Percentiles rank a stretch among this genome's conserved stretches.
Conservation (phyloP, 495 filamentous ascomycete genomes). For the Rhypophila decipiens region DNA sequence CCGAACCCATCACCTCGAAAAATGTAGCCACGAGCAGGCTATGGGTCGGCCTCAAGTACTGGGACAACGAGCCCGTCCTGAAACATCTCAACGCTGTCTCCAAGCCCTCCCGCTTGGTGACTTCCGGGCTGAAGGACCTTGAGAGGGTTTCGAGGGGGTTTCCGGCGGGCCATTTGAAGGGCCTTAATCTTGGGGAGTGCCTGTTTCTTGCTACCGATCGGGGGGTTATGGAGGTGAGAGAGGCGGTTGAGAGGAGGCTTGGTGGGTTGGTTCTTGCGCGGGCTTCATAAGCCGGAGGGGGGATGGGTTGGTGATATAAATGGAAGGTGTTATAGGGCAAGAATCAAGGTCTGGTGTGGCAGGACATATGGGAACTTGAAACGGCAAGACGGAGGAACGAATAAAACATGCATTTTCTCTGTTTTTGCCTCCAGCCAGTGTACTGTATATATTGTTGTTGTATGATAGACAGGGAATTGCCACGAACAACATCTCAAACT, state of each 20-base stretch:
- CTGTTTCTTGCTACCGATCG: conserved; percentile 72
- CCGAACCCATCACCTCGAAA: conserved; percentile 62
- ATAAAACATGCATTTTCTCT: too few species aligned
- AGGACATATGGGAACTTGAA: too few species aligned
- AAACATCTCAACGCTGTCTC: conserved; percentile 61
- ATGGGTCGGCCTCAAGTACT: conserved; percentile 95
- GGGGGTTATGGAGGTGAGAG: conserved; percentile 78
- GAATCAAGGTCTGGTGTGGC: too few species aligned
- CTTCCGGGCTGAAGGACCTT: conserved; percentile 54
- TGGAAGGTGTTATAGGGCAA: too few species aligned
- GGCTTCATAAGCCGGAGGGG: too few species aligned
- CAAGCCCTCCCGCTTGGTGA: conserved; percentile 70
- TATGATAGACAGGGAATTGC: too few species aligned
- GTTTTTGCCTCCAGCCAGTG: too few species aligned
- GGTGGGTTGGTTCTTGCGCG: conserved; percentile 82
- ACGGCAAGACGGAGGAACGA: too few species aligned
- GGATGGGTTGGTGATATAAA: not conserved
- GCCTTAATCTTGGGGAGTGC: conserved; percentile 76
- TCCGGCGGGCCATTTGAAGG: conserved; percentile 56
- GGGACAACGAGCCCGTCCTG: conserved; percentile 78
- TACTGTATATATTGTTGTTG: too few species aligned
- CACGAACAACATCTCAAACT: too few species aligned
- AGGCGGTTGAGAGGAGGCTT: conserved; percentile 77
- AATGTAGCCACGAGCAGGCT: conserved; percentile 74
- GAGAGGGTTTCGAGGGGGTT: conserved; percentile 60